Conservation (phyloP, 306 rosid species). For the Malus sieversii region DNA sequence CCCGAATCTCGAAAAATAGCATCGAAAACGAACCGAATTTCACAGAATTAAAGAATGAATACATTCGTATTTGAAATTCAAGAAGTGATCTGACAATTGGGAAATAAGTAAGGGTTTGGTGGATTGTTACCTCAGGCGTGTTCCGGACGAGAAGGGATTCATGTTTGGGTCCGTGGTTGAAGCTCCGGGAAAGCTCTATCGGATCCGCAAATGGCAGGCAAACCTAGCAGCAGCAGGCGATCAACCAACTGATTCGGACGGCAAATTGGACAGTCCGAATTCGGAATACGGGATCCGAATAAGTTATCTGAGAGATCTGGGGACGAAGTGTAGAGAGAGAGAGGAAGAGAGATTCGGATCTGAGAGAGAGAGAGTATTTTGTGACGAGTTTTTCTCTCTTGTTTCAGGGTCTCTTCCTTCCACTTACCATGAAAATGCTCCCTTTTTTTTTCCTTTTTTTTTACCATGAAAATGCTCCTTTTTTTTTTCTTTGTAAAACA, state of each 20-base stretch:
- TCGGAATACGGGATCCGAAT: slow-evolving; percentile 52
- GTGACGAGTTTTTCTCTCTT: neutral
- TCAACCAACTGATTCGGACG: slow-evolving; percentile 14
- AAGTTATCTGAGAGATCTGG: slow-evolving; percentile 23
- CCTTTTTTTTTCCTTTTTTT: no score
- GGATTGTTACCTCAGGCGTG: slow-evolving; percentile 75
- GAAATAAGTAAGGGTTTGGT: slow-evolving; percentile 12
- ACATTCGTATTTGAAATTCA: neutral
- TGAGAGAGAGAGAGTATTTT: slow-evolving; percentile 29
- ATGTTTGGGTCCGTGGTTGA: slow-evolving; percentile 43
- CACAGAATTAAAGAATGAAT: neutral
- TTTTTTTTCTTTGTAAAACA: neutral
- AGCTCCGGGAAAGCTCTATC: slow-evolving; percentile 45
- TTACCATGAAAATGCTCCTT: slow-evolving; percentile 20
- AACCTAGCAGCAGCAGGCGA: slow-evolving; percentile 10
- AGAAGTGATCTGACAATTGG: slow-evolving; percentile 26
- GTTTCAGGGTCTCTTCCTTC: slow-evolving; percentile 23
- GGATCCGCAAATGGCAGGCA: slow-evolving; percentile 37
- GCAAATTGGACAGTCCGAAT: slow-evolving; percentile 15
- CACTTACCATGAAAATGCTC: slow-evolving; percentile 25
- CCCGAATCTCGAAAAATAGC: neutral
- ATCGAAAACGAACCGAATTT: neutral
- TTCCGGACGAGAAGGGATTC: slow-evolving; percentile 98
- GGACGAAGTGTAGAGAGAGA: neutral
- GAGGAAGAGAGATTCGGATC: slow-evolving; percentile 53